Percentiles rank a stretch among this genome's conserved stretches.
These are phyloP conservation scores for Penicillium soppii DNA, from an alignment of 495 filamentous ascomycete species.

Conservation along the genomic window DNA sequence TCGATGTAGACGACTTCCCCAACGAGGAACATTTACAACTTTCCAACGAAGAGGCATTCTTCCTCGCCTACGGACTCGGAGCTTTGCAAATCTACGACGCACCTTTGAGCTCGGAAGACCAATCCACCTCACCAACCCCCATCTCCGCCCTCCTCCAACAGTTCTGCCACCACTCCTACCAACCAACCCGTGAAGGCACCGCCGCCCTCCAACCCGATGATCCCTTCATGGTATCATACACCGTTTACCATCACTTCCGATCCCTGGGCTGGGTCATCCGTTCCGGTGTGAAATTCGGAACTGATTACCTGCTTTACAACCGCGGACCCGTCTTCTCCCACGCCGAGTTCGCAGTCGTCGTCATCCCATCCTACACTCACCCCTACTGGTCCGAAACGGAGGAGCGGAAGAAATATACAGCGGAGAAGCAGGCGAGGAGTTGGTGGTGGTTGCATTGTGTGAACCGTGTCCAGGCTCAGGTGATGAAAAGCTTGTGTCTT, in stretches of 20 bases:
- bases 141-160: slow-evolving; percentile 55
- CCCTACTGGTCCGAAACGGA: slow-evolving; percentile 65
- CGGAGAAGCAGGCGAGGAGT: slow-evolving; percentile 50
- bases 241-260: slow-evolving; percentile 93
- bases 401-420: slow-evolving; percentile 45
- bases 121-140: slow-evolving; percentile 29
- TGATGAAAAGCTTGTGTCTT: slow-evolving; percentile 82
- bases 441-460: slow-evolving; percentile 96
- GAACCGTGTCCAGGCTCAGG: slow-evolving; percentile 86
- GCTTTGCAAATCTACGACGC: slow-evolving; percentile 63
- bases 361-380: slow-evolving; percentile 79
- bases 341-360: slow-evolving; percentile 83
- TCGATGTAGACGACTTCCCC: slow-evolving; percentile 40
- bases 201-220: slow-evolving; percentile 62
- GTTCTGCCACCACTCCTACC: slow-evolving; percentile 67
- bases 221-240: slow-evolving; percentile 81
- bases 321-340: slow-evolving; percentile 94
- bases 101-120: slow-evolving; percentile 22
- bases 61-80: slow-evolving; percentile 80
- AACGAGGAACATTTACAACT: slow-evolving; percentile 93
- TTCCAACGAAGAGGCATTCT: slow-evolving; percentile 88
- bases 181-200: slow-evolving; percentile 51
- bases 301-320: slow-evolving; percentile 91
- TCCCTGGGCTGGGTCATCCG: slow-evolving; percentile 96
- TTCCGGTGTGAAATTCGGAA: slow-evolving; percentile 89